These are phyloP conservation scores for Cladobotryum protrusum DNA, from an alignment of 2,329 filamentous ascomycete species.

Conservation along the genomic window DNA sequence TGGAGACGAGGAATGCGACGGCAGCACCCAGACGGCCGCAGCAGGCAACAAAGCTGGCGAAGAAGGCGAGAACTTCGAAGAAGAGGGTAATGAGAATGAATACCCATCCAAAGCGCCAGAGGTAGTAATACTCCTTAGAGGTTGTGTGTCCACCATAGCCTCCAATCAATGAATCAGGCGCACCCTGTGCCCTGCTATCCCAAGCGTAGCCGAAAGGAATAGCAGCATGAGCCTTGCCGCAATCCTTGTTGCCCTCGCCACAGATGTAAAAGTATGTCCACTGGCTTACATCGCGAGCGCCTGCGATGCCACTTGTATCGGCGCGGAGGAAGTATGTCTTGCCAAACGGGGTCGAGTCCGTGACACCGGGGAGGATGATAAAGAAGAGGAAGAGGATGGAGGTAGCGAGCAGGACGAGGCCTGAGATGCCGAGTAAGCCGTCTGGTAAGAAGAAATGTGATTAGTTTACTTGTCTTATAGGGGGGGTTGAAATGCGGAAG, in stretches of 20 bases:
- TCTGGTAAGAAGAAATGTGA: conserved; percentile 24
- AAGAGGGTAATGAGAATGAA: conserved; percentile 82
- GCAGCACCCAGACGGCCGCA: conserved; percentile 65
- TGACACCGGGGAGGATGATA: conserved; percentile 51
- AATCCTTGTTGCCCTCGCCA: conserved; percentile 57
- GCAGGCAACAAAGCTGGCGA: conserved; percentile 62
- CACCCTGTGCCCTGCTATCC: conserved; percentile 40
- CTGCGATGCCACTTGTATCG: conserved; percentile 65
- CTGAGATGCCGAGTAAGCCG: conserved; percentile 35
- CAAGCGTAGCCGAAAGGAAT: conserved; percentile 68
- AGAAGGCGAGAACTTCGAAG: conserved; percentile 64
- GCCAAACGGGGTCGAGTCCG: conserved; percentile 51
- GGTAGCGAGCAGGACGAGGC: conserved; percentile 43
- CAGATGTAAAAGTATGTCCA: conserved; percentile 93
- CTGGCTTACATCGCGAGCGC: conserved; percentile 61
- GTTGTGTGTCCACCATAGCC: conserved; percentile 49
- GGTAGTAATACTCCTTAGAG: conserved; percentile 62
- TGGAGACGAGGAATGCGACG: conserved; percentile 52
- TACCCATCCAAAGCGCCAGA: conserved; percentile 89
- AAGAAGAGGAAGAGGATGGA: conserved; percentile 52
- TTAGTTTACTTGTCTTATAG: background rate
- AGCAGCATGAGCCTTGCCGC: conserved; percentile 55
- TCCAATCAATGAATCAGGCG: conserved; percentile 43
- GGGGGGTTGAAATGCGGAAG: background rate
- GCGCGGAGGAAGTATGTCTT: conserved; percentile 82